A percentile compares a stretch with the other conserved stretches of the same genome.
These are phyloP conservation scores for Ananas comosus DNA, from an alignment of 176 grass and related monocot genomes.

Conservation along the genomic window DNA sequence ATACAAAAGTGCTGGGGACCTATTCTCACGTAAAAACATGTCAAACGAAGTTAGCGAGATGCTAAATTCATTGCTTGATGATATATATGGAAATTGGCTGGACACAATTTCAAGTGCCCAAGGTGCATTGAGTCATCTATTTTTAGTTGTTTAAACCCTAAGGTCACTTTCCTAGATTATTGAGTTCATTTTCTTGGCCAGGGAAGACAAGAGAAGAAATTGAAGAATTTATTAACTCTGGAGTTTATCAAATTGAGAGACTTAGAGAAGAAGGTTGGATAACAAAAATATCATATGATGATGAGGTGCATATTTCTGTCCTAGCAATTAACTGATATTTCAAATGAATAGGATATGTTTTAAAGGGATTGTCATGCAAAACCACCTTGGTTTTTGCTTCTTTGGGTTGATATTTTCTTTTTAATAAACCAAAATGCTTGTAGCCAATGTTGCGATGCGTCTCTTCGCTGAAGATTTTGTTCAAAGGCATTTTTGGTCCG, in stretches of 20 bases:
- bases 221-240: conserved; percentile 79
- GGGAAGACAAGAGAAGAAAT: conserved; percentile 91
- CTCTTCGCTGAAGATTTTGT: too few relatives aligned
- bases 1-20: conserved; percentile 87
- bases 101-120: conserved; percentile 69
- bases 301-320: conserved; percentile 59
- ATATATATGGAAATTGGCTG: conserved; percentile 93
- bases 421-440: too few relatives aligned
- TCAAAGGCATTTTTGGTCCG: too few relatives aligned
- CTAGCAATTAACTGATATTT: conserved; percentile 14
- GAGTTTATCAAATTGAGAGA: conserved; percentile 89
- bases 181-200: conserved; percentile 23
- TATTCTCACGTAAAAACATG: conserved; percentile 59
- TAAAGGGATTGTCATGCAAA: neutral
- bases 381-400: neutral
- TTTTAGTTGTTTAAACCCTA: neutral
- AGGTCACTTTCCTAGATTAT: neutral
- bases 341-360: conserved; percentile 10
- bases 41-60: conserved; percentile 93
- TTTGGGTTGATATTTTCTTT: too few relatives aligned
- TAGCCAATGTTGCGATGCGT: too few relatives aligned
- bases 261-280: conserved; percentile 98
- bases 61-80: conserved; percentile 64
- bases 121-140: conserved; percentile 30
- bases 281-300: conserved; percentile 90